Evolutionary conservation across 2,329 filamentous ascomycete genomes (phyloP).

Genomic region (Aspergillus oerlinghausenensis): DNA sequence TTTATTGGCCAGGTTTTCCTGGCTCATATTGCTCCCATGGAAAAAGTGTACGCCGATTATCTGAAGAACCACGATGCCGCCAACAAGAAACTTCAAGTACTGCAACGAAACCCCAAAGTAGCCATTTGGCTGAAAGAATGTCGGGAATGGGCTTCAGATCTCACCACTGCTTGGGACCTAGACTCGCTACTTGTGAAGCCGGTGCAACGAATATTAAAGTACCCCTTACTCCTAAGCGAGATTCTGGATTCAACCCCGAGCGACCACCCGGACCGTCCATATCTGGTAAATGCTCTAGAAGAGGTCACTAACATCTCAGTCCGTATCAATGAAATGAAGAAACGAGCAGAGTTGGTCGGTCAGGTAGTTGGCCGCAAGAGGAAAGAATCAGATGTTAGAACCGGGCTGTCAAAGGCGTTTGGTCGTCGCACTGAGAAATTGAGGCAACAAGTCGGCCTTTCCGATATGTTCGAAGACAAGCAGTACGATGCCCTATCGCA

Average conservation of each 20-base stretch:
- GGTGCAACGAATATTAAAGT: slow-evolving; percentile 90
- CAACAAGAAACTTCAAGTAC: slow-evolving; percentile 54
- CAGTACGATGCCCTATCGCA: slow-evolving; percentile 77
- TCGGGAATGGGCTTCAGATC: slow-evolving; percentile 82
- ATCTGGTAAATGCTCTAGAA: slow-evolving; percentile 67
- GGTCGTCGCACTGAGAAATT: slow-evolving; percentile 83
- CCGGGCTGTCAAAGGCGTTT: slow-evolving; percentile 83
- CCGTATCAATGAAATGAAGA: slow-evolving; percentile 89
- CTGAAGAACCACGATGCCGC: slow-evolving; percentile 62
- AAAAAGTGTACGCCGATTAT: slow-evolving; percentile 61
- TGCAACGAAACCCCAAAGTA: slow-evolving; percentile 54
- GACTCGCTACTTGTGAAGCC: slow-evolving; percentile 97
- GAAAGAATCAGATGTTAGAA: slow-evolving; percentile 81
- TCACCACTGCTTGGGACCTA: slow-evolving; percentile 90
- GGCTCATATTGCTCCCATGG: slow-evolving; percentile 54
- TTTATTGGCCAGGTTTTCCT: slow-evolving; percentile 57
- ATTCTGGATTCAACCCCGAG: slow-evolving; percentile 73
- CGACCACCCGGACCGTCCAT: slow-evolving; percentile 75
- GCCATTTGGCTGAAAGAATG: slow-evolving; percentile 87
- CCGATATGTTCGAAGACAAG: slow-evolving; percentile 69
- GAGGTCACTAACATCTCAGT: slow-evolving; percentile 60
- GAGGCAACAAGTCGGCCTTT: slow-evolving; percentile 63
- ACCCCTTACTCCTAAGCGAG: slow-evolving; percentile 78
- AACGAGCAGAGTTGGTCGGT: slow-evolving; percentile 86
- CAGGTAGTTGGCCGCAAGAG: slow-evolving; percentile 81